Base-by-base conservation (phyloP, 208 protist species). In the Crithidia brevicula region DNA sequence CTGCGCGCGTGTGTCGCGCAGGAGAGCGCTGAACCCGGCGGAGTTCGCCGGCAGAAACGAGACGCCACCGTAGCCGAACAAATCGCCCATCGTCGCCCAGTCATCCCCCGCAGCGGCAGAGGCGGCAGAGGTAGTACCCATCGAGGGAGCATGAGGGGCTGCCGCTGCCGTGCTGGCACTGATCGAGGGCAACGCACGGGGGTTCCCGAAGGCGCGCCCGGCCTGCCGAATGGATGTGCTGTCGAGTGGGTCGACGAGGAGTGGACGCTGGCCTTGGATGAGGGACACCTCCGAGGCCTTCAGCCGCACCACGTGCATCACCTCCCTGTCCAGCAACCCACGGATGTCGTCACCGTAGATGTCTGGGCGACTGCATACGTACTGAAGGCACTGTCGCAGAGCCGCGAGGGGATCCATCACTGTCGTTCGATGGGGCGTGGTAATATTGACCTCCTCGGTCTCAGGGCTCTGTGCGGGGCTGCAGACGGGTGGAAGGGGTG, bases 361-460 rank as follows among this genome's bases (percentile, higher is more conserved):
- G 30, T 96, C 88, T 3, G 91, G 91, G 75, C 91, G 88, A 49
- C 57, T 82, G 62, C 74, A 75, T 43, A 96, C 76, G 77, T 92
- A 87, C 28, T 81, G 71, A 34, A 96, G 83, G 72, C 91, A 96
- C 25, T 82, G 75, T 1, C 89, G 83, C 40, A 96, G 75, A 64
- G 88, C 76, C 27, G 86, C 81, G 1, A 94, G 27, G 4, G 91
- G 90, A 31, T 95, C 90, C 60, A 93, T 88, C 16, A 95, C 77
- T 27, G 40, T 58, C 7, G 28, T 67, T 30, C 43, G 22, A 6
- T 10, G 22, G 9, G n/a, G 18, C 25, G 49, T 20, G 25, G 18
- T 1, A n/a, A 1, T 16, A 9, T 4, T 40, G 28, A 7, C 15
- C 36, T 63, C 58, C n/a, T 63, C 58, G n/a, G 40, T 40, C 3